Conservation (phyloP, 805 yeast species). For the Hanseniaspora lindneri region DNA sequence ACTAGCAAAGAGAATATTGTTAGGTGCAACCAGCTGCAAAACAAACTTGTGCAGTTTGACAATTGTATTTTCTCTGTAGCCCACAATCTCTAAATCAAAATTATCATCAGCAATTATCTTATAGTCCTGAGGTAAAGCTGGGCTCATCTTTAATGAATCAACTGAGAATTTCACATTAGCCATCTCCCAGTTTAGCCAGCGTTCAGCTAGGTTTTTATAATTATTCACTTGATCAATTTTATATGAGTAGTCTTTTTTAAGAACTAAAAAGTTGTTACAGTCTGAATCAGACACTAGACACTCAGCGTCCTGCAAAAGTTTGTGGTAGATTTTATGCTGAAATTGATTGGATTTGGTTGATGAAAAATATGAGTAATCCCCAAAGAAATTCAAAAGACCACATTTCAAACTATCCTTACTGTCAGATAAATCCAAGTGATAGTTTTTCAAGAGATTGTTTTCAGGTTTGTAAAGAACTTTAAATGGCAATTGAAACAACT, state of each 20-base stretch:
- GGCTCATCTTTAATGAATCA: not conserved
- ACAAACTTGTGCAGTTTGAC: constrained; percentile 23
- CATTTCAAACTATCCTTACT: constrained; percentile 24
- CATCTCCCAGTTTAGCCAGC: not conserved
- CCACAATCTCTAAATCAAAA: constrained; percentile 21
- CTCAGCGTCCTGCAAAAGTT: constrained; percentile 36
- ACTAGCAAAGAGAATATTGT: constrained; percentile 18
- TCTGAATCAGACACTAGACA: constrained; percentile 20
- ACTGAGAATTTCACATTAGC: not conserved
- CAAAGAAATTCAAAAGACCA: constrained; percentile 11
- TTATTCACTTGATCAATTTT: not conserved
- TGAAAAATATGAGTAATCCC: constrained; percentile 28
- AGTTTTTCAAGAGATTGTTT: constrained; percentile 36
- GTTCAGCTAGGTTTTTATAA: not conserved
- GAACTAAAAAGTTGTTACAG: constrained; percentile 17
- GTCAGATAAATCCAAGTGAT: constrained; percentile 61
- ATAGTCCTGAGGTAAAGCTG: not conserved
- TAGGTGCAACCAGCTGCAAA: constrained; percentile 11
- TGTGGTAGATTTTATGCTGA: constrained; percentile 42
- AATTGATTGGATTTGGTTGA: constrained; percentile 44
- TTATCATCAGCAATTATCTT: constrained; percentile 7
- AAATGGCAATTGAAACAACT: constrained; percentile 37
- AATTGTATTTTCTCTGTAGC: constrained; percentile 14
- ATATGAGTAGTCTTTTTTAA: not conserved
- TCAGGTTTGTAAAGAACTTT: constrained; percentile 48